phyloP scores from a whole-genome alignment of 2,329 filamentous ascomycete genomes.

The Microthyrium microscopicum region DNA sequence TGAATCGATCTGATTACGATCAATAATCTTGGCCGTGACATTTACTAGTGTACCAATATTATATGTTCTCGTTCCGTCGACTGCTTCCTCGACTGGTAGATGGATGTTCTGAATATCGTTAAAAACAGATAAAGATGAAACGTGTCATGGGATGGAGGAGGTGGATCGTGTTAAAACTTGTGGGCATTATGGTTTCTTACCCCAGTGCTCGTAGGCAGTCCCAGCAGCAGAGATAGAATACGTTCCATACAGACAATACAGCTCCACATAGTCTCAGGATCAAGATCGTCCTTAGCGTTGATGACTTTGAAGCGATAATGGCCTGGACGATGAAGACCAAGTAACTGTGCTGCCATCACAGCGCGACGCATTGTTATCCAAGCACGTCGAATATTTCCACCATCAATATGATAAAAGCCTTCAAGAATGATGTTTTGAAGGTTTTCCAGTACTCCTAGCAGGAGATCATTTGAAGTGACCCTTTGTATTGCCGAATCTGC shows the following conservation, averaged over 20 bases:
- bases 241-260: conserved; percentile 8
- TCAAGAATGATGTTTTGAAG: conserved; percentile 28
- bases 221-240: conserved; percentile 5
- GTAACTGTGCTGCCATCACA: conserved; percentile 12
- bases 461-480: conserved; percentile 23
- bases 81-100: not conserved
- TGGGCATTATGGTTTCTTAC: conserved; percentile 1
- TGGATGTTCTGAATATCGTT: no score
- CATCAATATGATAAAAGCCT: conserved; percentile 20
- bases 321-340: conserved; percentile 4
- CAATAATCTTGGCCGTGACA: conserved; percentile 3
- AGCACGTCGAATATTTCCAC: conserved; percentile 24
- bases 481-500: conserved; percentile 15
- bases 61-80: not conserved
- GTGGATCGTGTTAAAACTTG: no score
- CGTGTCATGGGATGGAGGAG: no score
- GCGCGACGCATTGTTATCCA: conserved; percentile 25
- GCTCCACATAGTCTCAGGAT: conserved; percentile 6
- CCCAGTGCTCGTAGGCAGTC: conserved; percentile 4
- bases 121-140: no score
- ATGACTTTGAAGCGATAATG: conserved; percentile 2
- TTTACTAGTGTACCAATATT: not conserved
- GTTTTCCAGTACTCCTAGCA: conserved; percentile 23
- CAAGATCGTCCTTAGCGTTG: not conserved
- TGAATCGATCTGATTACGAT: not conserved